Evolutionary conservation across 352 stramenopile species (phyloP).

Genomic region (Phytophthora pini): DNA sequence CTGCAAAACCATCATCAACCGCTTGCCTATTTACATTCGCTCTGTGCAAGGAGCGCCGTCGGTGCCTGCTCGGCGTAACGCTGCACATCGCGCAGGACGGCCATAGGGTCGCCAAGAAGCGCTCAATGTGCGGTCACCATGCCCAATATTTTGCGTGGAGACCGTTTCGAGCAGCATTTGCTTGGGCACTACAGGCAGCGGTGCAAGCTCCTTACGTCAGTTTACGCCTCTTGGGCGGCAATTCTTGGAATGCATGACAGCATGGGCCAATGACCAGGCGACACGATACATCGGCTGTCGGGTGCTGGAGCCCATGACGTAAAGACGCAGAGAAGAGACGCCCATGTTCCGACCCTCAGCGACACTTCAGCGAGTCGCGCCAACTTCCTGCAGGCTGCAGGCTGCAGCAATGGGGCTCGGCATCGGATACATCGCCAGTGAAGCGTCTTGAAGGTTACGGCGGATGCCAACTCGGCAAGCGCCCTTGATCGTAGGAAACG

Average conservation of each 20-base stretch:
- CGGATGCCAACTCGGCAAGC: not conserved
- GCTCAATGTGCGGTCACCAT: not conserved
- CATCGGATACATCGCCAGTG: conserved; percentile 1
- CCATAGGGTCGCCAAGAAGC: conserved; percentile 22
- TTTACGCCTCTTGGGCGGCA: not conserved
- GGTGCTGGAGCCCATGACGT: not conserved
- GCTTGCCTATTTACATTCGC: not conserved
- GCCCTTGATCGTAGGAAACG: conserved; percentile 9
- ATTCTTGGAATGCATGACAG: not conserved
- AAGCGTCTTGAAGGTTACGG: conserved; percentile 3
- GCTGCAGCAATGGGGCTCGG: not conserved
- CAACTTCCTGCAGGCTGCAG: too few species aligned
- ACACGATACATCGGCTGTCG: conserved; percentile 18
- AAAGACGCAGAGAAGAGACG: conserved; percentile 17
- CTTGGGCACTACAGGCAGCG: not conserved
- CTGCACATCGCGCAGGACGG: conserved; percentile 24
- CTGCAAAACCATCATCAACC: too few species aligned
- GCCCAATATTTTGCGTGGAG: not conserved
- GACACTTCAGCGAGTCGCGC: not conserved
- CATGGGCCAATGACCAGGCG: conserved; percentile 15
- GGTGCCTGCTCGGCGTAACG: conserved; percentile 1
- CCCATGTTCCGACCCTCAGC: conserved; percentile 11
- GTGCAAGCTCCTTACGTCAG: not conserved
- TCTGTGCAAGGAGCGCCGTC: not conserved
- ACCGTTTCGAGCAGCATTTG: not conserved